Evolutionary conservation across 106 monocot species (phyloP), one percentile per base, ranked within the genome.

Genomic region (Iris macrosiphon): DNA sequence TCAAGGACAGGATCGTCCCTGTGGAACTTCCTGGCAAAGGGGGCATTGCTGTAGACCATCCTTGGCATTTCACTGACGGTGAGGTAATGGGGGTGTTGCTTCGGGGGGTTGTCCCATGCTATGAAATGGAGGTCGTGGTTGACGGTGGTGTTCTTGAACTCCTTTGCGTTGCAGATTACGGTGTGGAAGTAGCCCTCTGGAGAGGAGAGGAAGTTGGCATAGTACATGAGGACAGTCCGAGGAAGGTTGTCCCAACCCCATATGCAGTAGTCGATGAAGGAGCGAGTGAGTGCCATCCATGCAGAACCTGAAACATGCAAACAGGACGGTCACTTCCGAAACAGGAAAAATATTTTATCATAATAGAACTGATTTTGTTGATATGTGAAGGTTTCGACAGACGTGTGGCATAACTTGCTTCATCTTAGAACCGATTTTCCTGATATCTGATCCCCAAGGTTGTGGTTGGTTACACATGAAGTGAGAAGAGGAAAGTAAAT

Each of bases 181-280:
- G 94, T 94, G 75, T 94, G 94, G 81, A 94, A 94, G 79, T 94
- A 94, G 40, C 94, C 84, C 46, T 94, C 94, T 0, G 94, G 94
- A 0, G 93, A 93, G 14, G 87, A 88, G 35, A 93, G 42, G 67
- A 93, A 93, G 60, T 93, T 93, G 24, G 93, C 68, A 26, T 93
- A 84, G 64, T 93, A 93, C 93, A 93, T 93, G 16, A 93, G 78
- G 41, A 84, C 69, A 0, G 83, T 75, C 3, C 93, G 75, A 4
- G 93, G 93, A 11, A 93, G 80, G 49, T 87, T 93, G 53, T 93
- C 93, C 88, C 88, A 93, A 1, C 93, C 93, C 93, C 93, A 93
- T 30, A 93, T 80, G 64, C 71, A 80, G 67, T 93, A 93, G 38
- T 93, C 93, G 2, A 93, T 50, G 57, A 93, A 93, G 0, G 80